phyloP scores from a whole-genome alignment of 2,329 filamentous ascomycete genomes.

The Claviceps sp. region DNA sequence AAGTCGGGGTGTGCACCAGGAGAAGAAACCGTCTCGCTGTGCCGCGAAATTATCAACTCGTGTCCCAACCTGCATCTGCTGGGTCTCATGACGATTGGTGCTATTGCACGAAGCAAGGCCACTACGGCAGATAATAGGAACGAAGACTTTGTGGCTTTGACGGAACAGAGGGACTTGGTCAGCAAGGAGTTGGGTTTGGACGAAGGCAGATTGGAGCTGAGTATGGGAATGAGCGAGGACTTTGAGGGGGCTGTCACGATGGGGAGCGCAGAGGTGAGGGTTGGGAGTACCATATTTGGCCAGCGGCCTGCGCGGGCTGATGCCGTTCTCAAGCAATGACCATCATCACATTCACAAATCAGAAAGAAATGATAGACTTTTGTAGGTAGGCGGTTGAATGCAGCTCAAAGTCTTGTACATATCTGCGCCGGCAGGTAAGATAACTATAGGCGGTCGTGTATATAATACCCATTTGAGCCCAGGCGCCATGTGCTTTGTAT shows the following conservation, averaged over 20 bases:
- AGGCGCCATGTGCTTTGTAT: no score
- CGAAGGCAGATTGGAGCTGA: constrained; percentile 60
- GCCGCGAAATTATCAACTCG: constrained; percentile 51
- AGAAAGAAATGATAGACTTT: no score
- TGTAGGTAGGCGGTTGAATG: no score
- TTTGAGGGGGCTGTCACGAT: constrained; percentile 76
- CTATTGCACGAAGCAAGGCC: constrained; percentile 71
- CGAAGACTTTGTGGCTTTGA: constrained; percentile 68
- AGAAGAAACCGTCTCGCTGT: constrained; percentile 47
- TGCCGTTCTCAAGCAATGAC: constrained; percentile 49
- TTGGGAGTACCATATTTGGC: constrained; percentile 92
- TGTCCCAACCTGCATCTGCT: constrained; percentile 63
- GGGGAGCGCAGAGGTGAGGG: constrained; percentile 79
- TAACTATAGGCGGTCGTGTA: no score
- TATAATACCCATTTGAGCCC: no score
- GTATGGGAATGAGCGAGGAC: constrained; percentile 98
- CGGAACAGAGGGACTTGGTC: constrained; percentile 57
- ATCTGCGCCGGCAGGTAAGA: no score
- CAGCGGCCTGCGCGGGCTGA: constrained; percentile 65
- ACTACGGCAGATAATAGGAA: constrained; percentile 69
- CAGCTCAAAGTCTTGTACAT: no score
- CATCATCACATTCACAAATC: background rate
- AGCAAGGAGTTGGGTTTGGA: constrained; percentile 33
- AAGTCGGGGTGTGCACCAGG: constrained; percentile 73
- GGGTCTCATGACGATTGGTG: constrained; percentile 94